phyloP scores from a whole-genome alignment of 177 flowering plant species.

The Vitis hybrid region DNA sequence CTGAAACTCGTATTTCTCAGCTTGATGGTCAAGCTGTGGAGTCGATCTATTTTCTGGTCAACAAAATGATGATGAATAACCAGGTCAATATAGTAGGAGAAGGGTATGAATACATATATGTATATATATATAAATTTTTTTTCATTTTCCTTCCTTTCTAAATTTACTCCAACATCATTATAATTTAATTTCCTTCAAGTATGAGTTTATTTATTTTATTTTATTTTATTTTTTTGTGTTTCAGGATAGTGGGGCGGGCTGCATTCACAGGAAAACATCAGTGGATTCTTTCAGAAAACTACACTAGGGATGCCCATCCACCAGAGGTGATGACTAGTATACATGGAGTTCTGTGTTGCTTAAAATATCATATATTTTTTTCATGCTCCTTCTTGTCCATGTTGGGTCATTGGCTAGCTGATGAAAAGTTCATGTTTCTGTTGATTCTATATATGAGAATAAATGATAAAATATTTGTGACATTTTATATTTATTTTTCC shows the following conservation, averaged over 20 bases:
- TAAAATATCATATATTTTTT: background rate
- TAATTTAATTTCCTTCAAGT: no score
- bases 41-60: slow-evolving; percentile 38
- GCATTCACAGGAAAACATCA: slow-evolving; percentile 72
- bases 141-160: background rate
- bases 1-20: slow-evolving; percentile 28
- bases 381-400: no score
- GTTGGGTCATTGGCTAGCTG: no score
- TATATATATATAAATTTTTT: background rate
- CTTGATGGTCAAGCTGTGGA: slow-evolving; percentile 29
- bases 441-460: no score
- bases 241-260: slow-evolving; percentile 84
- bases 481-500: no score
- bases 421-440: no score
- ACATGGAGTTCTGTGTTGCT: background rate
- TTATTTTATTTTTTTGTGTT: background rate
- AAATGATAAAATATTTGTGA: no score
- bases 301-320: slow-evolving; percentile 38
- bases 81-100: slow-evolving; percentile 68
- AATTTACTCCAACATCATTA: slow-evolving; percentile 1
- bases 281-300: slow-evolving; percentile 65
- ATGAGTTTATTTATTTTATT: no score
- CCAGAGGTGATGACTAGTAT: slow-evolving; percentile 48
- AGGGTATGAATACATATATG: slow-evolving; percentile 41
- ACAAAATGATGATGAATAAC: slow-evolving; percentile 66